Percentiles rank a stretch among this genome's conserved stretches.
These are phyloP conservation scores for Beauveria varroae DNA, from an alignment of 2,329 filamentous ascomycete species.

Conservation along the genomic window DNA sequence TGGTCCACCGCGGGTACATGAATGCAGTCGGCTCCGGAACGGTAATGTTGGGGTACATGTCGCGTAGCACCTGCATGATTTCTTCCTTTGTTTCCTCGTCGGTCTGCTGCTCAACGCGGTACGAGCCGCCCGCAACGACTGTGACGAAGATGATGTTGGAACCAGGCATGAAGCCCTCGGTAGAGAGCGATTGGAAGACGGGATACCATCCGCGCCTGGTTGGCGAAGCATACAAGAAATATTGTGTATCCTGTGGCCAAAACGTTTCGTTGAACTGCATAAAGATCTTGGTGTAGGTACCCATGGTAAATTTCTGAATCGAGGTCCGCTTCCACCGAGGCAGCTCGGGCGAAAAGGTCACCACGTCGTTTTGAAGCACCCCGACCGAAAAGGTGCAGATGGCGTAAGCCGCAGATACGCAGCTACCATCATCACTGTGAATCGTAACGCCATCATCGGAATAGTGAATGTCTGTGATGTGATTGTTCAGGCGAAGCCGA, in stretches of 20 bases:
- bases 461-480: slow-evolving; percentile 48
- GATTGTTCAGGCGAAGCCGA: slow-evolving; percentile 50
- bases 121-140: slow-evolving; percentile 48
- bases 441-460: slow-evolving; percentile 44
- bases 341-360: slow-evolving; percentile 50
- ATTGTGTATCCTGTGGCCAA: slow-evolving; percentile 43
- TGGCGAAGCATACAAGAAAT: slow-evolving; percentile 38
- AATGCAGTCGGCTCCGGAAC: slow-evolving; percentile 55
- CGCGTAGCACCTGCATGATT: slow-evolving; percentile 46
- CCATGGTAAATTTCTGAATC: slow-evolving; percentile 60
- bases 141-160: slow-evolving; percentile 62
- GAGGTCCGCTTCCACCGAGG: slow-evolving; percentile 58
- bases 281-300: slow-evolving; percentile 68
- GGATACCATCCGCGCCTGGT: slow-evolving; percentile 39
- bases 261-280: slow-evolving; percentile 61
- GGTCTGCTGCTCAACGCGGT: slow-evolving; percentile 50
- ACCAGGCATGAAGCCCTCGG: slow-evolving; percentile 48
- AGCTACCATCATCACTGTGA: slow-evolving; percentile 44
- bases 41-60: slow-evolving; percentile 51
- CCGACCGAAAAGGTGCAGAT: slow-evolving; percentile 62
- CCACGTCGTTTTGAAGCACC: slow-evolving; percentile 54
- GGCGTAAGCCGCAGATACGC: slow-evolving; percentile 52
- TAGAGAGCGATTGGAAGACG: slow-evolving; percentile 56
- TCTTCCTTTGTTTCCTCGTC: slow-evolving; percentile 51
- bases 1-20: slow-evolving; percentile 52